These are phyloP conservation scores for Syncephalastrum monosporum DNA, from an alignment of 371 early-diverging fungal genomes.

Conservation along the genomic window DNA sequence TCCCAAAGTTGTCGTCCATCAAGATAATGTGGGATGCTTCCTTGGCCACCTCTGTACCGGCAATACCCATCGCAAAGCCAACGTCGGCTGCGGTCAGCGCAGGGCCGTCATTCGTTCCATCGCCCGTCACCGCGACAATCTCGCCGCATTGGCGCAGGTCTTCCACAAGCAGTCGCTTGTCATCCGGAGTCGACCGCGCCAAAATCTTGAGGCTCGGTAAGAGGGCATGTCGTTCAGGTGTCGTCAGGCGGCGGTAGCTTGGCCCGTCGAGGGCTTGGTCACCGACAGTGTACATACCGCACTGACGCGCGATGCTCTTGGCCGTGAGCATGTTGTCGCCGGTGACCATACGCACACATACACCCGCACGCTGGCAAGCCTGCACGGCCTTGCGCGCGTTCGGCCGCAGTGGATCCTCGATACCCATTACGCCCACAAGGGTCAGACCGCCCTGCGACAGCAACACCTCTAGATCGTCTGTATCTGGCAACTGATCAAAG, in stretches of 20 bases:
- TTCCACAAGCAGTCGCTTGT: slow-evolving; percentile 67
- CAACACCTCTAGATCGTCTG: slow-evolving; percentile 36
- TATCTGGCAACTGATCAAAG: slow-evolving; percentile 55
- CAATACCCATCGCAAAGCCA: slow-evolving; percentile 78
- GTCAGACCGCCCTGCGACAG: slow-evolving; percentile 42
- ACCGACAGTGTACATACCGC: slow-evolving; percentile 61
- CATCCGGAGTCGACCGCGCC: slow-evolving; percentile 71
- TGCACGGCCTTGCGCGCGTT: slow-evolving; percentile 68
- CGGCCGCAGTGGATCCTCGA: slow-evolving; percentile 72
- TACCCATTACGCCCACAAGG: slow-evolving; percentile 62
- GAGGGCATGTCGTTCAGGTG: slow-evolving; percentile 46
- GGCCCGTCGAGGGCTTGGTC: slow-evolving; percentile 70
- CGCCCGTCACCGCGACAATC: slow-evolving; percentile 80
- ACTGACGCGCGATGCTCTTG: slow-evolving; percentile 68
- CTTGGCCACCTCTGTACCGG: slow-evolving; percentile 80
- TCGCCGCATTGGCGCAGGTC: slow-evolving; percentile 60
- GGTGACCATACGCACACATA: slow-evolving; percentile 83
- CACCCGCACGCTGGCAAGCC: slow-evolving; percentile 70
- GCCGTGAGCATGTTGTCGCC: slow-evolving; percentile 78
- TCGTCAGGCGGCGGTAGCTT: slow-evolving; percentile 54
- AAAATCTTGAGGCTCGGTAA: slow-evolving; percentile 67
- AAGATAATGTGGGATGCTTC: slow-evolving; percentile 77
- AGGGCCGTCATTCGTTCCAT: slow-evolving; percentile 76
- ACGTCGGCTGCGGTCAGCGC: slow-evolving; percentile 78
- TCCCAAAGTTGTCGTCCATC: slow-evolving; percentile 77